These are phyloP conservation scores for Xylaria sp. DNA, from an alignment of 2,329 filamentous ascomycete genomes.

Conservation along the genomic window DNA sequence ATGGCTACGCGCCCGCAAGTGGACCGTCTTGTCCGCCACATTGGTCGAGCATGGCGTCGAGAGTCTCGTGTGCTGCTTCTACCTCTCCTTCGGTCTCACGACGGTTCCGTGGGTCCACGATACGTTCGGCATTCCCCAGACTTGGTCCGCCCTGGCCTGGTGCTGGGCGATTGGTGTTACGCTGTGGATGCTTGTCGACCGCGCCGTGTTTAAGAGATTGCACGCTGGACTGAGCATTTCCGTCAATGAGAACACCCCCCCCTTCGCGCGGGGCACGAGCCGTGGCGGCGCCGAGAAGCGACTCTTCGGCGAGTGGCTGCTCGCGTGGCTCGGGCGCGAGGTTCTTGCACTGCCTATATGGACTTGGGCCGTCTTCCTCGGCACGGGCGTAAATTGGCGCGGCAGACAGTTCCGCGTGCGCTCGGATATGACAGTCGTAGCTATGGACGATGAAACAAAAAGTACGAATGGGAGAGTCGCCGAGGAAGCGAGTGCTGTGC, in stretches of 20 bases:
- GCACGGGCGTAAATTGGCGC: conserved; percentile 87
- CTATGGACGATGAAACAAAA: conserved; percentile 48
- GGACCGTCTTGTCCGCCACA: conserved; percentile 88
- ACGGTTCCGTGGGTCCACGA: conserved; percentile 73
- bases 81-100: conserved; percentile 82
- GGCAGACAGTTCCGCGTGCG: conserved; percentile 84
- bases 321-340: conserved; percentile 88
- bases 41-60: conserved; percentile 94
- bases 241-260: conserved; percentile 76
- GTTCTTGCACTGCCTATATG: conserved; percentile 87
- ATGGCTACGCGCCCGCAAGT: conserved; percentile 94
- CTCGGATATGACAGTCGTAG: conserved; percentile 81
- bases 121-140: conserved; percentile 65
- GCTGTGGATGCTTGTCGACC: conserved; percentile 81
- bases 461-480: not conserved
- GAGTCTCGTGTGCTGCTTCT: conserved; percentile 82
- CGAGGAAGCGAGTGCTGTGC: not conserved
- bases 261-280: conserved; percentile 69
- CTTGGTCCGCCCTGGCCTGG: conserved; percentile 73
- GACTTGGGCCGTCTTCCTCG: conserved; percentile 89
- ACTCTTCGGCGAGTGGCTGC: conserved; percentile 75
- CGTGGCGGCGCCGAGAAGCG: conserved; percentile 60
- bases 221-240: conserved; percentile 79
- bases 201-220: conserved; percentile 76
- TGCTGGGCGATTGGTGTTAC: conserved; percentile 75